These are phyloP conservation scores for Diplodia mutila DNA, from an alignment of 2,329 filamentous ascomycete genomes.

Conservation along the genomic window DNA sequence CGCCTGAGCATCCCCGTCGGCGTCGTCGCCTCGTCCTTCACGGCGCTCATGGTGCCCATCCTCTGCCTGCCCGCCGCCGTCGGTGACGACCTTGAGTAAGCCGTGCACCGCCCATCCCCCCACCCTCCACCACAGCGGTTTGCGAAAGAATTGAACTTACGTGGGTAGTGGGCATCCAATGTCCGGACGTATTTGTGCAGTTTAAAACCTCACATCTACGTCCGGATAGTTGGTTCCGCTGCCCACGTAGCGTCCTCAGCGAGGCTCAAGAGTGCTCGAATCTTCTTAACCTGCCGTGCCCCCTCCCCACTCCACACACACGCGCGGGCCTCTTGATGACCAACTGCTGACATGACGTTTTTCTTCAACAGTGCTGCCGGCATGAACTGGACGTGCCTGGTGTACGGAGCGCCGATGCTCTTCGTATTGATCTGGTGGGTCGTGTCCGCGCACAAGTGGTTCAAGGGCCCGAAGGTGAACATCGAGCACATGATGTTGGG, in stretches of 20 bases:
- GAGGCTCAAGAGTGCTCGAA: no score
- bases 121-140: no score
- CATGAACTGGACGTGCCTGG: constrained; percentile 73
- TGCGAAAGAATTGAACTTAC: no score
- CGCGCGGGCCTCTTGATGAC: not conserved
- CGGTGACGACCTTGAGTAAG: constrained; percentile 58
- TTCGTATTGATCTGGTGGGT: constrained; percentile 65
- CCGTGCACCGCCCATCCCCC: constrained; percentile 10
- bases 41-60: constrained; percentile 69
- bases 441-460: constrained; percentile 68
- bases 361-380: constrained; percentile 39
- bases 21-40: constrained; percentile 60
- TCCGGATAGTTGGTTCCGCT: no score
- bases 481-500: constrained; percentile 60
- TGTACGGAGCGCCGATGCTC: constrained; percentile 68
- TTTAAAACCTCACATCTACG: no score
- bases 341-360: not conserved
- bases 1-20: constrained; percentile 62
- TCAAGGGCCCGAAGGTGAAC: constrained; percentile 71
- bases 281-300: no score
- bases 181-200: no score
- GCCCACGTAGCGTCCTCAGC: no score
- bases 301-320: constrained; percentile 6
- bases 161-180: no score
- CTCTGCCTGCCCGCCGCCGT: constrained; percentile 65